Conservation (phyloP, 371 early-diverging fungal genomes). For the Rhizomucor pusillus region DNA sequence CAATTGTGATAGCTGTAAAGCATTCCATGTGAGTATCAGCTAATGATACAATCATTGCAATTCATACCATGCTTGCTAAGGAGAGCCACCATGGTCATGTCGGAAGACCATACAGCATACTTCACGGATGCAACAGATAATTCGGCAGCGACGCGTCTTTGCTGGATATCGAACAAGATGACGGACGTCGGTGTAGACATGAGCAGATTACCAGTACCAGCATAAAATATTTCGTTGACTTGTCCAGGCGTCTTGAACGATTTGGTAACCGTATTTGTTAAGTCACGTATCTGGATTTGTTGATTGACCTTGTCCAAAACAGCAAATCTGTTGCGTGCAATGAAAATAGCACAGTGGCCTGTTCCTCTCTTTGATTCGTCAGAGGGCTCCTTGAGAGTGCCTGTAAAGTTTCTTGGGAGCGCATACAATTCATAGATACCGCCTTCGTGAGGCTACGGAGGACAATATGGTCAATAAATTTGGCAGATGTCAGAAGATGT, state of each 20-base stretch:
- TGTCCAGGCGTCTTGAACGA: constrained; percentile 77
- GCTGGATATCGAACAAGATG: constrained; percentile 88
- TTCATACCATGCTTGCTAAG: constrained; percentile 87
- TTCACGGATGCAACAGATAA: constrained; percentile 78
- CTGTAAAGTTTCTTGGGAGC: constrained; percentile 72
- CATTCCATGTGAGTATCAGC: background rate
- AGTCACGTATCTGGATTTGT: constrained; percentile 76
- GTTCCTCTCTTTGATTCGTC: constrained; percentile 72
- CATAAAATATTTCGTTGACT: constrained; percentile 83
- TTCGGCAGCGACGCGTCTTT: constrained; percentile 72
- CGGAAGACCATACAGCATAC: constrained; percentile 88
- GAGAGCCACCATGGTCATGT: constrained; percentile 84
- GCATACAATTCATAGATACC: constrained; percentile 86
- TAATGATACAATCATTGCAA: background rate
- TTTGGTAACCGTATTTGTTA: constrained; percentile 85
- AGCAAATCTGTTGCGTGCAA: constrained; percentile 94
- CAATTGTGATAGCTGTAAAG: constrained; percentile 75
- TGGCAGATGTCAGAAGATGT: background rate
- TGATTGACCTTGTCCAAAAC: constrained; percentile 83
- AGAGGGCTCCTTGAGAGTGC: constrained; percentile 62
- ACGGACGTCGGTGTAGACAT: constrained; percentile 82
- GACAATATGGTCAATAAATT: background rate
- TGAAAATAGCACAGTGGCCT: constrained; percentile 86
- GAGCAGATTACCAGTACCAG: constrained; percentile 81
- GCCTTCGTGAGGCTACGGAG: constrained; percentile 68